Conservation (phyloP, 2,329 filamentous ascomycete species). For the Colletotrichum sojae region DNA sequence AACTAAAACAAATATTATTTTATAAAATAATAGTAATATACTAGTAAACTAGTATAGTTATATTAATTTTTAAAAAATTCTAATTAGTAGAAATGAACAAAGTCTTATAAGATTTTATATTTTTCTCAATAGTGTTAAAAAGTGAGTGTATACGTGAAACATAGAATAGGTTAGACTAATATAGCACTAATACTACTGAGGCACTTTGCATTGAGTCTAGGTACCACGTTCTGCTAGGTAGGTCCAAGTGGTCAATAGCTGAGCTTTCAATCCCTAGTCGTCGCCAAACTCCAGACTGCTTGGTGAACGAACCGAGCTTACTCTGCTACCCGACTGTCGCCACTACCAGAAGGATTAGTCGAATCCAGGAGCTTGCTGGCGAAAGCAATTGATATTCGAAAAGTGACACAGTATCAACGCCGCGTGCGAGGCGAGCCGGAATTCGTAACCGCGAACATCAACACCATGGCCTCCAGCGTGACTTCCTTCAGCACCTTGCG, state of each 20-base stretch:
- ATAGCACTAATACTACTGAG: too few species aligned
- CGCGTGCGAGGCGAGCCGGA: background rate
- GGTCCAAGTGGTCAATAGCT: slow-evolving; percentile 24
- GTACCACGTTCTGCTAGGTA: slow-evolving; percentile 12
- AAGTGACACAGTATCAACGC: background rate
- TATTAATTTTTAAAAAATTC: too few species aligned
- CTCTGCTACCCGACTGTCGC: background rate
- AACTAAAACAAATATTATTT: too few species aligned
- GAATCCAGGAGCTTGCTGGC: background rate
- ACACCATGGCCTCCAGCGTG: slow-evolving; percentile 31
- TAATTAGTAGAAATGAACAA: too few species aligned
- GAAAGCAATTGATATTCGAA: background rate
- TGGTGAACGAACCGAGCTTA: background rate
- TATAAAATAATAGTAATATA: too few species aligned
- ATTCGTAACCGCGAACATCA: slow-evolving; percentile 9
- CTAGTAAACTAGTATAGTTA: too few species aligned
- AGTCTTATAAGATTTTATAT: too few species aligned
- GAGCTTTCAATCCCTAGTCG: slow-evolving; percentile 26
- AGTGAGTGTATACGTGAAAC: too few species aligned
- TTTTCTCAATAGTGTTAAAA: too few species aligned
- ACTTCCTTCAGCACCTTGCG: slow-evolving; percentile 76
- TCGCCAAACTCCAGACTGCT: slow-evolving; percentile 10
- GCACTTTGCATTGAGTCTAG: too few species aligned
- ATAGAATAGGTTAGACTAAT: too few species aligned
- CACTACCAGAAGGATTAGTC: background rate